These are phyloP conservation scores for Cicer bijugum DNA, from an alignment of 306 rosid genomes.

Conservation along the genomic window DNA sequence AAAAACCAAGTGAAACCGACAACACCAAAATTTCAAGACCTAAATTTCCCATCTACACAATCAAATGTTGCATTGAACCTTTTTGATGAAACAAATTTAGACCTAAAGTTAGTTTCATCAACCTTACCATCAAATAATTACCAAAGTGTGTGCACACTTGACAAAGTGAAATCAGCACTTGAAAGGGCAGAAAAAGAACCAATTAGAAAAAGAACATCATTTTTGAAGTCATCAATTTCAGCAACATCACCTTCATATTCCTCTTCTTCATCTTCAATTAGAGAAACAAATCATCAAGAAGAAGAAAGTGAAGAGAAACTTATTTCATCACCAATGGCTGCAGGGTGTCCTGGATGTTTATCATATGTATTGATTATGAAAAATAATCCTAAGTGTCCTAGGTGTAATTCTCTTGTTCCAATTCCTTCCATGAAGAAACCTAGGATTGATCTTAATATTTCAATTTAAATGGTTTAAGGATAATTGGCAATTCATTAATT, in stretches of 20 bases:
- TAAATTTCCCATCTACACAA: slow-evolving; percentile 70
- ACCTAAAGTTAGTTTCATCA: slow-evolving; percentile 65
- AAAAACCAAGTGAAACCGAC: slow-evolving; percentile 50
- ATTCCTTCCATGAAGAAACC: slow-evolving; percentile 76
- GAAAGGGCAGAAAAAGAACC: slow-evolving; percentile 97
- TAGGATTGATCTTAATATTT: slow-evolving; percentile 85
- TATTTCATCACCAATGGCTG: slow-evolving; percentile 74
- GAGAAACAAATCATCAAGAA: slow-evolving; percentile 58
- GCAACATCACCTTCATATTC: slow-evolving; percentile 65
- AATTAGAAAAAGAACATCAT: slow-evolving; percentile 55
- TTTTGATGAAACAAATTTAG: slow-evolving; percentile 72
- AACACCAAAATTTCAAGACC: slow-evolving; percentile 67
- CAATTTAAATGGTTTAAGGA: slow-evolving; percentile 53
- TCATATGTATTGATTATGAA: slow-evolving; percentile 86
- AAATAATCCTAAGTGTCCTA: slow-evolving; percentile 86
- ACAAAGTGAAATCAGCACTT: slow-evolving; percentile 89
- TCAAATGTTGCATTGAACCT: slow-evolving; percentile 63
- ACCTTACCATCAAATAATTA: slow-evolving; percentile 59
- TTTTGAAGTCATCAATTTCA: slow-evolving; percentile 60
- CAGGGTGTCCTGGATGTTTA: slow-evolving; percentile 91
- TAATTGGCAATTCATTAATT: slow-evolving; percentile 30
- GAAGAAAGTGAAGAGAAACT: slow-evolving; percentile 62
- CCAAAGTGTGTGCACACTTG: slow-evolving; percentile 89
- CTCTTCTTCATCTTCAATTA: slow-evolving; percentile 67
- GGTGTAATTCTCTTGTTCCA: slow-evolving; percentile 79